These are phyloP conservation scores for Lodderomyces pseudojiufengensis DNA, from an alignment of 1,139 yeast species.

Conservation along the genomic window DNA sequence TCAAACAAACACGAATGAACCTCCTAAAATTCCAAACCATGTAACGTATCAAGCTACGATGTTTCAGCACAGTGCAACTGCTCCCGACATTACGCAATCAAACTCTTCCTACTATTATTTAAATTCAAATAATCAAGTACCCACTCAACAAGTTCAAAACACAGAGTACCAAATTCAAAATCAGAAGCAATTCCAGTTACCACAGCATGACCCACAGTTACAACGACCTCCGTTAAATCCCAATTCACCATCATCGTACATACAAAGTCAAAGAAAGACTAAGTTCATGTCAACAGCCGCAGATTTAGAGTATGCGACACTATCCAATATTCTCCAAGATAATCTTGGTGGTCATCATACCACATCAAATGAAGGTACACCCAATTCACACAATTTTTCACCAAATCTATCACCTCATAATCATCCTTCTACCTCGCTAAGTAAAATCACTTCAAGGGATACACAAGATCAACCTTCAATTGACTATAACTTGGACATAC, in stretches of 20 bases:
- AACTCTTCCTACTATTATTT: conserved; percentile 5
- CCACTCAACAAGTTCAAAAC: neutral
- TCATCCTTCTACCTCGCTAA: conserved; percentile 1
- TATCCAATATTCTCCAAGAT: conserved; percentile 69
- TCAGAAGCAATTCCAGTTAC: conserved; percentile 2
- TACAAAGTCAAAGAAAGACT: conserved; percentile 17
- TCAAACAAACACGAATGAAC: neutral
- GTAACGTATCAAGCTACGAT: conserved; percentile 15
- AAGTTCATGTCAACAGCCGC: conserved; percentile 73
- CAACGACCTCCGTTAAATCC: conserved; percentile 3
- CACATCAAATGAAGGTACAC: conserved; percentile 43
- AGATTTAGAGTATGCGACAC: conserved; percentile 70
- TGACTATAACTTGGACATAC: neutral
- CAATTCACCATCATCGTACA: conserved; percentile 2
- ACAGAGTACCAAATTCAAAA: conserved; percentile 3
- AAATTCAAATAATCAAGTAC: neutral
- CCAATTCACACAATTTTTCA: conserved; percentile 33
- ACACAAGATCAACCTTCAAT: conserved; percentile 2
- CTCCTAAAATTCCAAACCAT: conserved; percentile 5
- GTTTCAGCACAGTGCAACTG: conserved; percentile 16
- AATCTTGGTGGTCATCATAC: conserved; percentile 32
- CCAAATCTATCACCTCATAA: conserved; percentile 39
- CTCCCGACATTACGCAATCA: conserved; percentile 11
- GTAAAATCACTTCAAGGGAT: conserved; percentile 8
- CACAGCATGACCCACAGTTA: conserved; percentile 4